Evolutionary conservation across 1,284 basidiomycete species (phyloP), one percentile per base, ranked within the genome.

Genomic region (Marasmius oreades): DNA sequence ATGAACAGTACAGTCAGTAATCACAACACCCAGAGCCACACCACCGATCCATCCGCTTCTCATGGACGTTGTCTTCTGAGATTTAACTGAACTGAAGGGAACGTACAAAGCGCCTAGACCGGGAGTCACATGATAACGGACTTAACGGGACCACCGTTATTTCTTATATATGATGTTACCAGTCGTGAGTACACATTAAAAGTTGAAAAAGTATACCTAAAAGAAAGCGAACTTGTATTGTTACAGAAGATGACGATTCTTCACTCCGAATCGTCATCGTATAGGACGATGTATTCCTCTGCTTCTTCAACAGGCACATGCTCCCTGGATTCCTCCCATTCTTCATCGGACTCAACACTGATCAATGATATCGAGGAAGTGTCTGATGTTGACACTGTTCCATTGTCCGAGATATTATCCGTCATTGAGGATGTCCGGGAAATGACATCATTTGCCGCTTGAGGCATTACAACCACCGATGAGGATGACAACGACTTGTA

Each of bases 401-500:
- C 78, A 23, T 74, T 62, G 20, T 74, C 75, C 28, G 60, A 58
- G 1, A 62, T 74, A 46, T 77, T 73, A 34, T 81, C 79, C 44
- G 70, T 73, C 7, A 67, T 65, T 16, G 73, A 70, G 42, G 66
- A 69, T n/a, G 51, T 55, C 12, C 62, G 57, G 18, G 65, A 63
- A 11, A 60, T 59, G 43, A 46, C 55, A 55, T 63, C 51, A 50
- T 60, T 53, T 55, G 61, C 58, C 11, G 62, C 58, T 12, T 71
- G 71, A 16, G 88, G 88, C 84, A 88, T 90, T 66, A 88, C 82
- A 64, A 90, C 83, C 46, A 87, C 74, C 1, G 84, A 85, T 8
- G 88, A 90, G 3, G 87, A 78, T 2, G 83, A 80, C 51, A 90
- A 69, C 2, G 82, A 84, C 26, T 75, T 71, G 51, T 55, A 58